These are phyloP conservation scores for Acer campestre DNA, from an alignment of 345 rosid species.

Conservation along the genomic window DNA sequence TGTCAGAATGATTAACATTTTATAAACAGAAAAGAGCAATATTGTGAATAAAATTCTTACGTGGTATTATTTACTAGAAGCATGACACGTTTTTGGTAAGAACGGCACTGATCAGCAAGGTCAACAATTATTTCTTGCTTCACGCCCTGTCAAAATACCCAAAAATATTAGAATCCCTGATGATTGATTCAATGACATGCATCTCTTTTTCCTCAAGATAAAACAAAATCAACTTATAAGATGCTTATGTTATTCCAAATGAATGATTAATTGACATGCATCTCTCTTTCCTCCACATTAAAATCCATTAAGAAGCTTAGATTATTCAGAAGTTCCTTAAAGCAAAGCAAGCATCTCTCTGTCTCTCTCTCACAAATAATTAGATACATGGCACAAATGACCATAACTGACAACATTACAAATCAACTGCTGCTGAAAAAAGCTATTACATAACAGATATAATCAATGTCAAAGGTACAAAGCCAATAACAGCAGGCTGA, in stretches of 20 bases:
- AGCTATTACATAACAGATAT: slow-evolving; percentile 2
- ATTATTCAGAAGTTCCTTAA: background rate
- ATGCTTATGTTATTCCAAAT: background rate
- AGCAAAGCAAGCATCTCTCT: background rate
- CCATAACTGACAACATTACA: background rate
- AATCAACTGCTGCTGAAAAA: background rate
- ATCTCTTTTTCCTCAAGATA: too few relatives aligned
- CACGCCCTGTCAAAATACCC: slow-evolving; percentile 55
- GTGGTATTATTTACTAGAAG: slow-evolving; percentile 70
- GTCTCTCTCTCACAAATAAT: background rate
- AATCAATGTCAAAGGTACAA: slow-evolving; percentile 1
- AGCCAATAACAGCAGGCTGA: background rate
- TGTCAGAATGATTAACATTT: slow-evolving; percentile 25
- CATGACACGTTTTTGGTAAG: slow-evolving; percentile 80
- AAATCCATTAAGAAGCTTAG: slow-evolving; percentile 1
- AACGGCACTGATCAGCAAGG: slow-evolving; percentile 86
- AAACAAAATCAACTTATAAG: too few relatives aligned
- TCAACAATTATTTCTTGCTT: slow-evolving; percentile 90
- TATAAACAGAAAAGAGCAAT: slow-evolving; percentile 1
- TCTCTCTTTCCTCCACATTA: background rate
- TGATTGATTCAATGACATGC: background rate
- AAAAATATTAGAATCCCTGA: slow-evolving; percentile 10
- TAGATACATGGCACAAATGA: background rate
- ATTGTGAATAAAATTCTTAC: slow-evolving; percentile 47
- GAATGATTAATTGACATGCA: background rate